Percentiles rank a stretch among this genome's conserved stretches.
Evolutionary conservation across 2,329 filamentous ascomycete genomes (phyloP).

Genomic region (Zarea fungicola): DNA sequence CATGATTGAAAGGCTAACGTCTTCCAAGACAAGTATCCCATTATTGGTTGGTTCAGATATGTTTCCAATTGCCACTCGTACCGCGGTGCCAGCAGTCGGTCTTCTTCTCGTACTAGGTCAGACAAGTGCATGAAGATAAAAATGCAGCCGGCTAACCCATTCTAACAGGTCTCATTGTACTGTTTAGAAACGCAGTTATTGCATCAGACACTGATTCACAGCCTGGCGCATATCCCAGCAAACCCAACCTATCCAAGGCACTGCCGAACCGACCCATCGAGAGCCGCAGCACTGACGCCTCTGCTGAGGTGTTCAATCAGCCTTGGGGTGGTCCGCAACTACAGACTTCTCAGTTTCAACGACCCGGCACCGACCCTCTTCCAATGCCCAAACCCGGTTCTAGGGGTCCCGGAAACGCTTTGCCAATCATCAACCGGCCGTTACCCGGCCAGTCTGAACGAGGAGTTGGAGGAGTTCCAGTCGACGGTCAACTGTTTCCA

Average conservation of each 20-base stretch:
- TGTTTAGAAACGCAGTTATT: not conserved
- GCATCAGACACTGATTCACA: not conserved
- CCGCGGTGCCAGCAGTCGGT: slow-evolving; percentile 46
- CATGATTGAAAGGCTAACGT: slow-evolving; percentile 2
- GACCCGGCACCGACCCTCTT: not conserved
- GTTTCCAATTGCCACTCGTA: slow-evolving; percentile 40
- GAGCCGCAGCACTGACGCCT: not conserved
- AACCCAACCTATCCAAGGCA: slow-evolving; percentile 1
- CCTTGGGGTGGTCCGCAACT: not conserved
- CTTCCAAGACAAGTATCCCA: slow-evolving; percentile 42
- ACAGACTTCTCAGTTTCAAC: not conserved
- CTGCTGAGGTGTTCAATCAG: not conserved
- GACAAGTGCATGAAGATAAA: not conserved
- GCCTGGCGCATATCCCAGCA: not conserved
- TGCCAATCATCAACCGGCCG: slow-evolving; percentile 36
- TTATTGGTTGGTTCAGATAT: slow-evolving; percentile 44
- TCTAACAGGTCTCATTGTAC: slow-evolving; percentile 4
- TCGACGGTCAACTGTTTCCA: slow-evolving; percentile 38
- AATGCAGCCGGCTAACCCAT: not conserved
- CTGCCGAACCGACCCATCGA: not conserved
- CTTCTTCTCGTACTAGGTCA: slow-evolving; percentile 44
- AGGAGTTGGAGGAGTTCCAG: slow-evolving; percentile 34
- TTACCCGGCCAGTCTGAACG: slow-evolving; percentile 28
- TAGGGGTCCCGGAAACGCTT: slow-evolving; percentile 12
- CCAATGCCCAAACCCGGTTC: not conserved